Evolutionary conservation across 139 green algal genomes (phyloP).

Genomic region (Auxenochlorella pyrenoidosa): DNA sequence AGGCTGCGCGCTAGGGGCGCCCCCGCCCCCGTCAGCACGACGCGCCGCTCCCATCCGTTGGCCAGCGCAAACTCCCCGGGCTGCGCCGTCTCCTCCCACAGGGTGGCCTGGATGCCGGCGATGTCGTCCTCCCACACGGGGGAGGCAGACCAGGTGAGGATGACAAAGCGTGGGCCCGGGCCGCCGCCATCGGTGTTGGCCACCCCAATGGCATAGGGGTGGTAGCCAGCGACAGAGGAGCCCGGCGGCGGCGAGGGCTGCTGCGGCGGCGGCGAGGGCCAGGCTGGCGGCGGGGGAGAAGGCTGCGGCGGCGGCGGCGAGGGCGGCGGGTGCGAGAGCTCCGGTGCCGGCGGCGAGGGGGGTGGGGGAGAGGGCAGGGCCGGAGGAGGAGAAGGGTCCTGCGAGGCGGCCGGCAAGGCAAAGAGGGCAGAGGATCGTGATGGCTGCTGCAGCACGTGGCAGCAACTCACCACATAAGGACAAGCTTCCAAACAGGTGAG

Average conservation of each 20-base stretch:
- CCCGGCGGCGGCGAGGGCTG: neutral
- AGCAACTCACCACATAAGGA: too few relatives aligned
- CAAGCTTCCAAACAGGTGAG: too few relatives aligned
- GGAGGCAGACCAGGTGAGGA: neutral
- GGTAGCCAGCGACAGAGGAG: neutral
- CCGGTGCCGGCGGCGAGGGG: too few relatives aligned
- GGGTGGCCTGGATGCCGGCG: neutral
- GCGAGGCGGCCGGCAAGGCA: too few relatives aligned
- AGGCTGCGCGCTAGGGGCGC: neutral
- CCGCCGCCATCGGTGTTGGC: neutral
- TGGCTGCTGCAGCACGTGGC: too few relatives aligned
- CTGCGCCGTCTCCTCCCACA: neutral
- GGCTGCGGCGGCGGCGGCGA: neutral
- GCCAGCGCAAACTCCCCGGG: neutral
- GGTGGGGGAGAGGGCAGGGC: too few relatives aligned
- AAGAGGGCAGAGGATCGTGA: too few relatives aligned
- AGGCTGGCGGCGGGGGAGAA: neutral
- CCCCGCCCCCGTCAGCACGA: neutral
- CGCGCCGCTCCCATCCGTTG: neutral
- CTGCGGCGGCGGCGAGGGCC: neutral
- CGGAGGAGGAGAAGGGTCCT: too few relatives aligned
- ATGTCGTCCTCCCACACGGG: neutral
- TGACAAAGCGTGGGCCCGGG: neutral
- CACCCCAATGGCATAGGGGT: neutral
- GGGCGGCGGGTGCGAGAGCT: neutral